Base-by-base conservation (phyloP, 2,329 filamentous ascomycete genomes). In the Teratosphaeria pseudoeucalypti region DNA sequence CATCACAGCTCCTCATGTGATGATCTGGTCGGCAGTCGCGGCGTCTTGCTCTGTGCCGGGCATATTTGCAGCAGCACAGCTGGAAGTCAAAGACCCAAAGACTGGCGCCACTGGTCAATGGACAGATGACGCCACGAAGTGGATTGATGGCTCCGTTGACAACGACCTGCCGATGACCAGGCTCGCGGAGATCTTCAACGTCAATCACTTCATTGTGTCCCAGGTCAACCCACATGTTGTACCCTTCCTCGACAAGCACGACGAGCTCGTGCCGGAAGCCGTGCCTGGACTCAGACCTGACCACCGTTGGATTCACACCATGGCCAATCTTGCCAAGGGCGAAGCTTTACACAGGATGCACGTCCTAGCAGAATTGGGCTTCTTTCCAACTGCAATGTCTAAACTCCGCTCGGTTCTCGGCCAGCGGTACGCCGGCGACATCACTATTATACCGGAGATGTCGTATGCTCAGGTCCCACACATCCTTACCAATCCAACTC, bases 141-240 rank as follows among this genome's bases (percentile, higher is more conserved):
- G 90, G 83, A 95, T 97, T 57, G 92, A 97, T 71, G 92, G 92
- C 0, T 96, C 92, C 0, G 90, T 97, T 26, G 91, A 96, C 71
- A 94, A 94, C 61, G 92, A 97, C 72, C 78, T 97, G 2, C 92
- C 92, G 1, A 95, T 95, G 85, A 90, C 87, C 23, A 84, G 90
- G 1, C 79, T 97, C 16, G 86, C 91, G 0, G 91, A 96, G 70
- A 92, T 96, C 88, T 96, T 96, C 78, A 96, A 96, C 69, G 92
- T 96, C 71, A 96, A 96, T 69, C 92, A 96, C 71, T 96, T 96
- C 70, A 96, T 97, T 65, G 92, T 96, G 19, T 96, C 91, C 0
- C 92, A 97, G 72, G 91, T 96, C 56, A 97, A 97, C 68, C 92
- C 92, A 0, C 92, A 97, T 67, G 89, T 96, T 84, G 54, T 95